These are phyloP conservation scores for Lactifluus piperatus DNA, from an alignment of 768 basidiomycete genomes.

Conservation along the genomic window DNA sequence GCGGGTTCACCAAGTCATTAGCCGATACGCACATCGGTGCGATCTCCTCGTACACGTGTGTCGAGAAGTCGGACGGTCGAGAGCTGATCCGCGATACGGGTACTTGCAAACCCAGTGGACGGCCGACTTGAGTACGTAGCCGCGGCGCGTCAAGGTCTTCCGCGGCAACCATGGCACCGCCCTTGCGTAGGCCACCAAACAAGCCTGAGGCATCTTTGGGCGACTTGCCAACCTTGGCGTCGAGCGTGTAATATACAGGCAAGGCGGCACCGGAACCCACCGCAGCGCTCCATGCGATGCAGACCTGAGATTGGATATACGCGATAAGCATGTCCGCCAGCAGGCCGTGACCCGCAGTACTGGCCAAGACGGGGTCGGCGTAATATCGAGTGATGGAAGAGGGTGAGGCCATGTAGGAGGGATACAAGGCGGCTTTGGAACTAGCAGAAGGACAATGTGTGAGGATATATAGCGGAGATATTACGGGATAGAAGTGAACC, in stretches of 20 bases:
- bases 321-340: conserved; percentile 87
- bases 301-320: conserved; percentile 87
- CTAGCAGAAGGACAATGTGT: conserved; percentile 28
- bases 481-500: conserved; percentile 29
- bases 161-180: conserved; percentile 25
- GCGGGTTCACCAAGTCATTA: conserved; percentile 96
- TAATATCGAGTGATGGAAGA: conserved; percentile 61
- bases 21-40: conserved; percentile 89
- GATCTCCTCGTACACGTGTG: conserved; percentile 69
- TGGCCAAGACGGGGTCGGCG: conserved; percentile 78
- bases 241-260: conserved; percentile 17
- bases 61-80: conserved; percentile 36
- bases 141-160: conserved; percentile 17
- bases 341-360: conserved; percentile 68
- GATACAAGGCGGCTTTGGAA: conserved; percentile 74
- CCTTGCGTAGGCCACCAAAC: conserved; percentile 80
- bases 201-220: conserved; percentile 49
- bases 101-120: conserved; percentile 36
- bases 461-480: not conserved
- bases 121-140: conserved; percentile 13
- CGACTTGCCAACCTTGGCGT: conserved; percentile 27
- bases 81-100: conserved; percentile 68
- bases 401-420: conserved; percentile 71
- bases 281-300: conserved; percentile 72
- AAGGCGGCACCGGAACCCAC: conserved; percentile 15